Evolutionary conservation across 2,329 filamentous ascomycete genomes (phyloP).

Genomic region (Penicillium expansum): DNA sequence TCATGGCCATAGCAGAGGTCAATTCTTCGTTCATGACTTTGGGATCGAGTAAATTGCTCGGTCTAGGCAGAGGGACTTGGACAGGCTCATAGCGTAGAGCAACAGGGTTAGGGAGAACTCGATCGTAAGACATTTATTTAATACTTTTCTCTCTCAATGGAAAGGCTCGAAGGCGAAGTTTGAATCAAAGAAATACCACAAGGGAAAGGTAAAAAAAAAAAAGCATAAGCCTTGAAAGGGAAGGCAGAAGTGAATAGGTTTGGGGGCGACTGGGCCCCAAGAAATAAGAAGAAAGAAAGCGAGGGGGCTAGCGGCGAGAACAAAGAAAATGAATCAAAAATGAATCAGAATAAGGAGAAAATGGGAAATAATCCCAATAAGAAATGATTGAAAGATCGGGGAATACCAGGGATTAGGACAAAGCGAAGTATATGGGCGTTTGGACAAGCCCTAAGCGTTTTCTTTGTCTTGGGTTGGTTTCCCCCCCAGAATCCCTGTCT

Average conservation of each 20-base stretch:
- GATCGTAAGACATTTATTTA: slow-evolving; percentile 49
- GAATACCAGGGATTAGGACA: slow-evolving; percentile 3
- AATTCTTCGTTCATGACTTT: slow-evolving; percentile 42
- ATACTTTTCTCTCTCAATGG: slow-evolving; percentile 10
- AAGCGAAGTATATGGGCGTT: slow-evolving; percentile 11
- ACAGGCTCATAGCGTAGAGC: slow-evolving; percentile 42
- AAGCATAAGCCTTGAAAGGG: slow-evolving; percentile 15
- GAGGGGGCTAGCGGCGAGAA: background rate
- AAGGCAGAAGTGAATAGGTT: slow-evolving; percentile 14
- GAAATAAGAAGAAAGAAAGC: slow-evolving; percentile 16
- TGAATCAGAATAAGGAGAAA: slow-evolving; percentile 8
- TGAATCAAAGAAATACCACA: slow-evolving; percentile 3
- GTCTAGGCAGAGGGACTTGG: slow-evolving; percentile 32
- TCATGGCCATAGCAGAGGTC: slow-evolving; percentile 11
- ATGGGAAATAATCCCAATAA: slow-evolving; percentile 10
- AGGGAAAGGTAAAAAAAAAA: slow-evolving; percentile 7
- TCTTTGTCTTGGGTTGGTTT: slow-evolving; percentile 10
- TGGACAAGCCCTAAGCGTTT: slow-evolving; percentile 12
- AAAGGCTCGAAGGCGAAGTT: slow-evolving; percentile 11
- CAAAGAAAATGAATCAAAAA: slow-evolving; percentile 8
- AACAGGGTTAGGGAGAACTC: slow-evolving; percentile 46
- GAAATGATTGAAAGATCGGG: slow-evolving; percentile 3
- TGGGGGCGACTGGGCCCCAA: background rate
- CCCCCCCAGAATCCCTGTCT: slow-evolving; percentile 12
- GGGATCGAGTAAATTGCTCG: slow-evolving; percentile 41